Conservation (phyloP, 352 stramenopile genomes). For the Phytophthora podocarpi region DNA sequence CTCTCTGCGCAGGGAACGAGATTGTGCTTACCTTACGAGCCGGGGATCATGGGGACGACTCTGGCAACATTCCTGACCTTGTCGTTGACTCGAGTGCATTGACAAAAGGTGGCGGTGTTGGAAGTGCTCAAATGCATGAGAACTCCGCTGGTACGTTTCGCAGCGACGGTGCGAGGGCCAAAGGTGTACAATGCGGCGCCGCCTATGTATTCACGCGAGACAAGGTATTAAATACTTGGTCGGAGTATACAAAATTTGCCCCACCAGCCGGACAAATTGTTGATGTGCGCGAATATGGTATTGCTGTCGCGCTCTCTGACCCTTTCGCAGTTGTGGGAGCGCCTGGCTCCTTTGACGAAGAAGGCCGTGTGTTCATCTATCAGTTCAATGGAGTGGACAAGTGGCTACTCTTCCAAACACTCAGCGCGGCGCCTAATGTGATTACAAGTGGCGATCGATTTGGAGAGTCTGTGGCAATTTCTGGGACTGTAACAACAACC, state of each 20-base stretch:
- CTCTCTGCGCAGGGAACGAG: slow-evolving; percentile 51
- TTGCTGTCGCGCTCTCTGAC: slow-evolving; percentile 48
- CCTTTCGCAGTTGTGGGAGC: slow-evolving; percentile 68
- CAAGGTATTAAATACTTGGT: slow-evolving; percentile 45
- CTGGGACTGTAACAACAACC: slow-evolving; percentile 45
- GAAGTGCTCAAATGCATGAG: slow-evolving; percentile 51
- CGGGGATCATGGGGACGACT: slow-evolving; percentile 58
- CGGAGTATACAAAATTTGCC: slow-evolving; percentile 55
- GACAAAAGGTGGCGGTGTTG: slow-evolving; percentile 40
- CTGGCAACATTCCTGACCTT: slow-evolving; percentile 68
- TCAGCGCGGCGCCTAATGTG: slow-evolving; percentile 57
- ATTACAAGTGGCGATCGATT: slow-evolving; percentile 63
- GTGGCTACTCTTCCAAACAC: slow-evolving; percentile 74
- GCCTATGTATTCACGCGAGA: slow-evolving; percentile 67
- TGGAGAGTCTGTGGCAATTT: slow-evolving; percentile 71
- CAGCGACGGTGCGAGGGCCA: slow-evolving; percentile 56
- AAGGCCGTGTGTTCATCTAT: slow-evolving; percentile 81
- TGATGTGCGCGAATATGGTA: slow-evolving; percentile 64
- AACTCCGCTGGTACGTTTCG: slow-evolving; percentile 65
- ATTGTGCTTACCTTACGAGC: slow-evolving; percentile 64
- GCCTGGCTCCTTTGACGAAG: slow-evolving; percentile 54
- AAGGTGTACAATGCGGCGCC: slow-evolving; percentile 74
- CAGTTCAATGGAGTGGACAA: slow-evolving; percentile 50
- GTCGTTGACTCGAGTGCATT: slow-evolving; percentile 46
- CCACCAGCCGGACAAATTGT: slow-evolving; percentile 46